These are phyloP conservation scores for Coniosporium tulheliwenetii DNA, from an alignment of 2,329 filamentous ascomycete species.

Conservation along the genomic window DNA sequence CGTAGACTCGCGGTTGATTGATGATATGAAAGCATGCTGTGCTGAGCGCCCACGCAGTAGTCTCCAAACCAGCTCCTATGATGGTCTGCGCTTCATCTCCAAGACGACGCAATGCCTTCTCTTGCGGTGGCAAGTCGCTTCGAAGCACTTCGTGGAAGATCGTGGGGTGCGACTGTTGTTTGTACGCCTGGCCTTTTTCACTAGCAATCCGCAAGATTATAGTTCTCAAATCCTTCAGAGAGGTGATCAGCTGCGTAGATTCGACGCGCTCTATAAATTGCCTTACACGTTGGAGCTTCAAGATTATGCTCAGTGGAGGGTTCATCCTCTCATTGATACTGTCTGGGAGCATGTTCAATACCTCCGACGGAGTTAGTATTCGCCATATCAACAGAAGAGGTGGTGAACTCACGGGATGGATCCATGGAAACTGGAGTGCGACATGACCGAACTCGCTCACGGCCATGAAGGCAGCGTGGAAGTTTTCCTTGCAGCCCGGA, in stretches of 20 bases:
- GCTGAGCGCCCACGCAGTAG: conserved; percentile 8
- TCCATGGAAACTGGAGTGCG: conserved; percentile 1
- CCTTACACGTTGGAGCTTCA: no score
- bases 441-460: conserved; percentile 3
- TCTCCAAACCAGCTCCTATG: conserved; percentile 9
- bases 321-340: no score
- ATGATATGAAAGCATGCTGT: conserved; percentile 8
- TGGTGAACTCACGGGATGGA: no score
- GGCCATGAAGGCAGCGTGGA: conserved; percentile 2
- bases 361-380: conserved; percentile 7
- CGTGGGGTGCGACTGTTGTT: conserved; percentile 1
- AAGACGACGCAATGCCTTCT: conserved; percentile 3
- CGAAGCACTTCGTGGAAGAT: conserved; percentile 9
- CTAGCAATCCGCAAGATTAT: no score
- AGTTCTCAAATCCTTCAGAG: no score
- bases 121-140: conserved; percentile 3
- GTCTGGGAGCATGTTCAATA: no score
- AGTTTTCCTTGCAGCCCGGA: conserved; percentile 1
- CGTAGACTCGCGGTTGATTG: conserved; percentile 5
- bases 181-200: no score
- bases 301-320: no score
- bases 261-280: no score
- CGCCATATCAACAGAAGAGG: conserved; percentile 10
- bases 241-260: no score
- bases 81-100: conserved; percentile 10